Conservation (phyloP, 371 early-diverging fungal species). For the Lichtheimia ornata region DNA sequence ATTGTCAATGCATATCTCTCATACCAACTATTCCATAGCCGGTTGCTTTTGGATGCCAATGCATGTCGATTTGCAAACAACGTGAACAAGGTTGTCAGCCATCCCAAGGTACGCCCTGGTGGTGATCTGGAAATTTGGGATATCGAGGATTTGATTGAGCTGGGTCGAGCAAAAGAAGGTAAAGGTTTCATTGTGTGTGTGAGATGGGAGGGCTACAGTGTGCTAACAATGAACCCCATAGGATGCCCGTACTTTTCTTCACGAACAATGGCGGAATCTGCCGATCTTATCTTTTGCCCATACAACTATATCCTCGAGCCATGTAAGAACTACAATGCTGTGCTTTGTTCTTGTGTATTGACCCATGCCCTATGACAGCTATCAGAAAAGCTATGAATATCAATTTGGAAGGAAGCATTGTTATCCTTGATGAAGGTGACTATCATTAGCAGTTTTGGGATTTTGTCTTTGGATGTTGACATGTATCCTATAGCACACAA, state of each 20-base stretch:
- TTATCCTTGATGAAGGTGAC: constrained; percentile 88
- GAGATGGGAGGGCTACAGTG: not conserved
- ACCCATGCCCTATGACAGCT: constrained; percentile 16
- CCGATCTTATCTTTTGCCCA: constrained; percentile 88
- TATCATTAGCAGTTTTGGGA: constrained; percentile 34
- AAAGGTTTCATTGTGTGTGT: not conserved
- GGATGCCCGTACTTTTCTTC: constrained; percentile 88
- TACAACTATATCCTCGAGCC: constrained; percentile 93
- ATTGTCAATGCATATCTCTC: not conserved
- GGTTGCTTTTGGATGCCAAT: constrained; percentile 30
- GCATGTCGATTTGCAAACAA: constrained; percentile 25
- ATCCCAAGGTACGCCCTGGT: constrained; percentile 10
- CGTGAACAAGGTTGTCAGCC: constrained; percentile 12
- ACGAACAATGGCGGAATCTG: constrained; percentile 54
- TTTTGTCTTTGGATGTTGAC: no score
- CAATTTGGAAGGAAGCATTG: constrained; percentile 58
- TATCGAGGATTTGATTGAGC: constrained; percentile 70
- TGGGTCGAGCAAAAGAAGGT: constrained; percentile 46
- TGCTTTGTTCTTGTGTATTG: not conserved
- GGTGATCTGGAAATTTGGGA: constrained; percentile 54
- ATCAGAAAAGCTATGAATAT: constrained; percentile 66
- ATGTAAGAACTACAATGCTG: constrained; percentile 14
- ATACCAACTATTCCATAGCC: constrained; percentile 9
- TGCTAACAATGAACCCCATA: constrained; percentile 3
- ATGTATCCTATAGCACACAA: constrained; percentile 40